Conservation (phyloP, 2,329 filamentous ascomycete genomes). For the Talaromyces sp. region DNA sequence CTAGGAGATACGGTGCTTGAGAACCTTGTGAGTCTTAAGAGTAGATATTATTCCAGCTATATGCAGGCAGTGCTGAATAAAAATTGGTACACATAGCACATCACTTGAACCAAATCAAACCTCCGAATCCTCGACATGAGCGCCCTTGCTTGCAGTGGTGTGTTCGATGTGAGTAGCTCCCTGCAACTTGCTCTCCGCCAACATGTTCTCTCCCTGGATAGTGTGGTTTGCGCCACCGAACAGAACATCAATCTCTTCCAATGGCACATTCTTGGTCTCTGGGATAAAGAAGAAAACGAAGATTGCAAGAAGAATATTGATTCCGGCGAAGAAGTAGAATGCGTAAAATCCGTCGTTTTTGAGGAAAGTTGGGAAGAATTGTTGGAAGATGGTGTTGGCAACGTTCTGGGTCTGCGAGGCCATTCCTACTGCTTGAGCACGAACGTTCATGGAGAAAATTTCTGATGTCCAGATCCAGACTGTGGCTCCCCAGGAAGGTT, state of each 20-base stretch:
- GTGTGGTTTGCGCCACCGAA: slow-evolving; percentile 39
- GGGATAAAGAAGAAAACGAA: slow-evolving; percentile 51
- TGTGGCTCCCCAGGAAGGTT: slow-evolving; percentile 67
- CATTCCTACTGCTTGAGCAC: slow-evolving; percentile 68
- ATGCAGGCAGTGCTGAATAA: neutral
- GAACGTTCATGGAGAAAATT: slow-evolving; percentile 69
- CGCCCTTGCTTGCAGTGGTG: neutral
- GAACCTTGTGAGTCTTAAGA: neutral
- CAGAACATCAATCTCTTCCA: slow-evolving; percentile 39
- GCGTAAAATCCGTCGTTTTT: slow-evolving; percentile 56
- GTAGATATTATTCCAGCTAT: neutral
- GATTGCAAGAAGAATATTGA: slow-evolving; percentile 49
- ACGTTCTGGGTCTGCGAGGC: slow-evolving; percentile 60
- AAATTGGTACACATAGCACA: neutral
- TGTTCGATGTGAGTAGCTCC: neutral
- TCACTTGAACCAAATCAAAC: neutral
- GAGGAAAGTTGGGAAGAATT: slow-evolving; percentile 68
- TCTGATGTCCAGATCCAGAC: slow-evolving; percentile 70
- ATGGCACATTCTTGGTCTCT: slow-evolving; percentile 24
- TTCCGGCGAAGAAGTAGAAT: slow-evolving; percentile 55
- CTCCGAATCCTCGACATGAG: slow-evolving; percentile 7
- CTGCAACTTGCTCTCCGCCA: slow-evolving; percentile 13
- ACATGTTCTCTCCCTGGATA: slow-evolving; percentile 29
- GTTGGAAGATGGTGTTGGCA: slow-evolving; percentile 65
- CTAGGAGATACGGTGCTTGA: neutral